Percentiles rank a stretch among this genome's conserved stretches.
phyloP scores from a whole-genome alignment of 2,329 filamentous ascomycete species.

The Fonsecaea multimorphosa region DNA sequence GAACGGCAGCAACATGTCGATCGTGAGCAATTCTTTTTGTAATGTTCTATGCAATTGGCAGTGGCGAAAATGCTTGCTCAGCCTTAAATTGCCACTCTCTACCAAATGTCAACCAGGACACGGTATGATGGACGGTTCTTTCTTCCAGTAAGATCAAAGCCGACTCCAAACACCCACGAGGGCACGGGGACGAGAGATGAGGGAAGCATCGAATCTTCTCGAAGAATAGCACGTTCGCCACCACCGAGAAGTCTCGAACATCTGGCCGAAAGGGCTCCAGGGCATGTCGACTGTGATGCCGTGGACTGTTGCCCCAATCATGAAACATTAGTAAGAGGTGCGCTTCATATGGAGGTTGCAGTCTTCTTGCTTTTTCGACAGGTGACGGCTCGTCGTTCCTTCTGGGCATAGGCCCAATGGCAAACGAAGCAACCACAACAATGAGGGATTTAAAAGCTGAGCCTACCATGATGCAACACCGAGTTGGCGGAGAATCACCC shows the following conservation, averaged over 20 bases:
- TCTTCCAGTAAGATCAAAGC: background rate
- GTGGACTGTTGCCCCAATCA: background rate
- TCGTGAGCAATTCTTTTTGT: background rate
- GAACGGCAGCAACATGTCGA: background rate
- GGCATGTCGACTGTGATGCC: background rate
- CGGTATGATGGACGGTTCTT: background rate
- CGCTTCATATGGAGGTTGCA: background rate
- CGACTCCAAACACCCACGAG: background rate
- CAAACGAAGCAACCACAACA: background rate
- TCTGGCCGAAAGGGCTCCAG: background rate
- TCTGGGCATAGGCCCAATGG: background rate
- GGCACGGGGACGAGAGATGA: background rate
- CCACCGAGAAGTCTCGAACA: background rate
- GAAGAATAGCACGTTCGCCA: background rate
- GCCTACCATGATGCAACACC: background rate
- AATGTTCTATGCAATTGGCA: background rate
- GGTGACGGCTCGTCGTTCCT: background rate
- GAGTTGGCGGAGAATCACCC: background rate
- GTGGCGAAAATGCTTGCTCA: background rate
- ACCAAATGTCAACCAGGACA: background rate
- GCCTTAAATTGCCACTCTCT: background rate
- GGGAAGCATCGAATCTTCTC: background rate
- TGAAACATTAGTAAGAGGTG: background rate
- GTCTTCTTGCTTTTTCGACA: background rate
- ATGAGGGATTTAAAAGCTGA: background rate